Percentiles rank a stretch among this genome's conserved stretches.
Conservation (phyloP, 169 alveolate species). For the Eimeria nieschulzi region DNA sequence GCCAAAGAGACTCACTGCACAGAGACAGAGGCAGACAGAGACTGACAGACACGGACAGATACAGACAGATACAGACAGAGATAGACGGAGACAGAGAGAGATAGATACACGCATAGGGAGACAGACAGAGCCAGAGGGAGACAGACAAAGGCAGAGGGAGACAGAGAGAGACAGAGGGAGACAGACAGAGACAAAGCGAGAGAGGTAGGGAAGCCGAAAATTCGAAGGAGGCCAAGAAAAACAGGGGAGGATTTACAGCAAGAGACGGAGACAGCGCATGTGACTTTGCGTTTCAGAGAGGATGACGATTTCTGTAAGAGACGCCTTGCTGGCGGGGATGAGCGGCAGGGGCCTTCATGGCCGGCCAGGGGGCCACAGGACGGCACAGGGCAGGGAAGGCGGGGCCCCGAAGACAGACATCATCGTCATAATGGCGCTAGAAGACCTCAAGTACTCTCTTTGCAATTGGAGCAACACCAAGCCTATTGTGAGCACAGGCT, state of each 20-base stretch:
- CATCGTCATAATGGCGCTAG: constrained; percentile 47
- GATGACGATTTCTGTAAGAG: constrained; percentile 46
- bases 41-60: too few species aligned
- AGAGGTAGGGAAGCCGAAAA: too few species aligned
- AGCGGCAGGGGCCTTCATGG: constrained; percentile 11
- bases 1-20: too few species aligned
- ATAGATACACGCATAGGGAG: too few species aligned
- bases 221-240: too few species aligned
- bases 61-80: too few species aligned
- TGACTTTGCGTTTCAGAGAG: constrained; percentile 32
- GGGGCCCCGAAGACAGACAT: constrained; percentile 23
- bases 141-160: too few species aligned
- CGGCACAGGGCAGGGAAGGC: neutral
- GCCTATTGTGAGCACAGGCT: constrained; percentile 44
- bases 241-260: too few species aligned
- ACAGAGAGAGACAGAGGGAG: neutral
- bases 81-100: too few species aligned
- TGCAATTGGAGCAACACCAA: constrained; percentile 71
- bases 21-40: too few species aligned
- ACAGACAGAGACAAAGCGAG: neutral
- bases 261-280: neutral
- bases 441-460: constrained; percentile 63
- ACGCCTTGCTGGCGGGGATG: constrained; percentile 16
- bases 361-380: neutral
- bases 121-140: too few species aligned